Percentiles rank a stretch among this genome's conserved stretches.
These are phyloP conservation scores for Phlebiopsis gigantea DNA, from an alignment of 768 basidiomycete species.

Conservation along the genomic window DNA sequence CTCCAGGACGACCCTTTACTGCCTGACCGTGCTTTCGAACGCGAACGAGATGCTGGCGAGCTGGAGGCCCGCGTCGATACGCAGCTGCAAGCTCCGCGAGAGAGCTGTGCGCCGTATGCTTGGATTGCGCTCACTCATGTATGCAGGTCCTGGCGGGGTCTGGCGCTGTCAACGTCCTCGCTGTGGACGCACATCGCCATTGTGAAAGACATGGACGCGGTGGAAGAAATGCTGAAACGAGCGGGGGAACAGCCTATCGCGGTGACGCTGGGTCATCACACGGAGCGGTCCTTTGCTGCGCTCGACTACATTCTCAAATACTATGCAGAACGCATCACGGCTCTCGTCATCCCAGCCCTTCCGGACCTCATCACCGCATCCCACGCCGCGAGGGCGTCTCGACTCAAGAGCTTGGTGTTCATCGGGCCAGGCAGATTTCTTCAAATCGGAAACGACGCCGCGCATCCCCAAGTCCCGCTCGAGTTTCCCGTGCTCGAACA, in stretches of 20 bases:
- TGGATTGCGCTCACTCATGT: slow-evolving; percentile 12
- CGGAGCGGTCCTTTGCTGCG: not conserved
- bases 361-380: not conserved
- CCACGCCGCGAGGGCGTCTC: not conserved
- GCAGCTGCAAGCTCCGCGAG: too few species aligned
- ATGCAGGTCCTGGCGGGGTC: slow-evolving; percentile 11
- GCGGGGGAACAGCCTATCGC: not conserved
- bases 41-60: too few species aligned
- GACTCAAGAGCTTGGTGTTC: not conserved
- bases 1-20: not conserved
- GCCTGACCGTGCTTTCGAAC: not conserved
- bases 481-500: not conserved
- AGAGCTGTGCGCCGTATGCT: too few species aligned
- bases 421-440: not conserved
- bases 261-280: not conserved
- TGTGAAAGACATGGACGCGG: not conserved
- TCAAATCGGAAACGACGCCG: not conserved
- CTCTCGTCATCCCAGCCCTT: not conserved
- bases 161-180: slow-evolving; percentile 4
- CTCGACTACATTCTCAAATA: not conserved
- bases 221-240: not conserved
- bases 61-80: not conserved
- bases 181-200: slow-evolving; percentile 13
- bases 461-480: not conserved
- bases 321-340: not conserved